Percentiles rank a stretch among this genome's conserved stretches.
Conservation (phyloP, 2,329 filamentous ascomycete genomes). For the Botrytis fabae region DNA sequence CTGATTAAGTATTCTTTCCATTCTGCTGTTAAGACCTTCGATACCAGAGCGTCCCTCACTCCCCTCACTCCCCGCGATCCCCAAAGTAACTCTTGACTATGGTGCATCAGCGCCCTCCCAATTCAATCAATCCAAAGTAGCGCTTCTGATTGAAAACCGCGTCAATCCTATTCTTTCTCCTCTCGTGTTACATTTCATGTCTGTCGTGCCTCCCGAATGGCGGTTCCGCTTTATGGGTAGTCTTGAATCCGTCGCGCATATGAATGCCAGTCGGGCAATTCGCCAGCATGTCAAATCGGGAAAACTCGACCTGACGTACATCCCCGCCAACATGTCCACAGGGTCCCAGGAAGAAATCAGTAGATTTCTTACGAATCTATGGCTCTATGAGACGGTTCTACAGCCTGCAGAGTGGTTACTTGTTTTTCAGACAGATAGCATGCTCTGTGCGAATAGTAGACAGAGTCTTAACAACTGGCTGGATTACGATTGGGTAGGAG, state of each 20-base stretch:
- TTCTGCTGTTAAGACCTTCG: slow-evolving; percentile 33
- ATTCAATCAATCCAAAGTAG: slow-evolving; percentile 42
- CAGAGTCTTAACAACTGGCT: slow-evolving; percentile 29
- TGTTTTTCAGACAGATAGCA: slow-evolving; percentile 56
- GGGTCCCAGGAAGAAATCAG: slow-evolving; percentile 52
- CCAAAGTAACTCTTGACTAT: slow-evolving; percentile 26
- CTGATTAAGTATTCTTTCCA: slow-evolving; percentile 30
- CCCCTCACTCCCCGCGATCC: slow-evolving; percentile 19
- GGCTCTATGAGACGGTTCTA: slow-evolving; percentile 52
- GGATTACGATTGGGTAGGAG: slow-evolving; percentile 41
- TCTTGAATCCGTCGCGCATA: slow-evolving; percentile 44
- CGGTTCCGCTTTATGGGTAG: slow-evolving; percentile 56
- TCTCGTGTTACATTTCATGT: slow-evolving; percentile 55
- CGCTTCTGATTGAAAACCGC: slow-evolving; percentile 55
- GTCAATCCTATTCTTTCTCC: slow-evolving; percentile 49
- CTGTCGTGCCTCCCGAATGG: slow-evolving; percentile 56
- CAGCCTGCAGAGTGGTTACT: slow-evolving; percentile 53
- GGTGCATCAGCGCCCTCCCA: not conserved
- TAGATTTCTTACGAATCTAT: slow-evolving; percentile 51
- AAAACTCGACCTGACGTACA: slow-evolving; percentile 53
- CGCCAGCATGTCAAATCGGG: slow-evolving; percentile 38
- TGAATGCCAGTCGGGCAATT: slow-evolving; percentile 51
- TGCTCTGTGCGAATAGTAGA: slow-evolving; percentile 51
- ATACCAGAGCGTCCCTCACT: slow-evolving; percentile 30
- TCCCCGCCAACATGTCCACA: slow-evolving; percentile 54